These are phyloP conservation scores for Malbranchea zuffiana DNA, from an alignment of 2,329 filamentous ascomycete genomes.

Conservation along the genomic window DNA sequence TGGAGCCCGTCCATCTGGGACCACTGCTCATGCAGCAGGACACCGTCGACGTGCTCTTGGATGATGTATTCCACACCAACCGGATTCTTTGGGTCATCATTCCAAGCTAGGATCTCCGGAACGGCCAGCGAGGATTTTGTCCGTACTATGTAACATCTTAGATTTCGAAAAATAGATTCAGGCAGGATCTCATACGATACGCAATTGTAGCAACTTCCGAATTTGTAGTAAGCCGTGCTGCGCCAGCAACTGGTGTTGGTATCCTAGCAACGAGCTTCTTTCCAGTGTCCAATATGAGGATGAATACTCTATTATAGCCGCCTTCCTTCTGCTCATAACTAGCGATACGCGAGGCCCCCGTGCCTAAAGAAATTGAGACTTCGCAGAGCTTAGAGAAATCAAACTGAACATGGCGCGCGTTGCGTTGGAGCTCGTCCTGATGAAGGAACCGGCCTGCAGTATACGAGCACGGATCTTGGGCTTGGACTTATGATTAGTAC, in stretches of 20 bases:
- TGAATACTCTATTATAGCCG: conserved; percentile 21
- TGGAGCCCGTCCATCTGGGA: conserved; percentile 25
- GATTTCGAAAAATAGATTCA: conserved; percentile 34
- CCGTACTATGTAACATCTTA: no score
- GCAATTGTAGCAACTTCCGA: conserved; percentile 28
- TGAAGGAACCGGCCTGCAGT: conserved; percentile 12
- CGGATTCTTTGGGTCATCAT: conserved; percentile 15
- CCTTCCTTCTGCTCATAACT: conserved; percentile 15
- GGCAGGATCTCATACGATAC: conserved; percentile 19
- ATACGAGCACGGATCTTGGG: conserved; percentile 11
- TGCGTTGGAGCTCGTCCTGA: conserved; percentile 11
- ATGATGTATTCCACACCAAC: conserved; percentile 19
- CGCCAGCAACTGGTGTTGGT: conserved; percentile 19
- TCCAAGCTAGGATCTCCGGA: conserved; percentile 13
- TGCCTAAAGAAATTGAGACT: conserved; percentile 2
- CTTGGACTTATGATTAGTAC: no score
- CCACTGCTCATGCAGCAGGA: conserved; percentile 26
- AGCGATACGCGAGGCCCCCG: conserved; percentile 6
- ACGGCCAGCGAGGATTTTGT: conserved; percentile 13
- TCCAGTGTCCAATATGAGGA: conserved; percentile 18
- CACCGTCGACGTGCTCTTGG: conserved; percentile 23
- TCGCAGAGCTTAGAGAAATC: conserved; percentile 12
- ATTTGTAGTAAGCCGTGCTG: conserved; percentile 12
- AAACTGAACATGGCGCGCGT: conserved; percentile 9
- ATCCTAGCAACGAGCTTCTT: conserved; percentile 20